Evolutionary conservation across 2,329 filamentous ascomycete genomes (phyloP).

Genomic region (Fusarium siculi): DNA sequence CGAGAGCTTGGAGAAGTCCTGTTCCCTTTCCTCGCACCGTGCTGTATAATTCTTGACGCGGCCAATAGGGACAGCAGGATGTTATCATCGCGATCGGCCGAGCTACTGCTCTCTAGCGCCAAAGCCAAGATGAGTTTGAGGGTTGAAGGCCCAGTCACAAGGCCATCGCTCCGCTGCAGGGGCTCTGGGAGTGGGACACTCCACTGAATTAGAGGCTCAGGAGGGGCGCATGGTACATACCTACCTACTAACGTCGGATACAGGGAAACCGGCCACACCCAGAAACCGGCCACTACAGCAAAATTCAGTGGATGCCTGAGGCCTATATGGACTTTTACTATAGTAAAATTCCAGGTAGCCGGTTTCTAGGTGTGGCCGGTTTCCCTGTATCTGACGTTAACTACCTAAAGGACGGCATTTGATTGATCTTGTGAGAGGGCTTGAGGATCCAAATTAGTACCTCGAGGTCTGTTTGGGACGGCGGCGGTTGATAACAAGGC

Average conservation of each 20-base stretch:
- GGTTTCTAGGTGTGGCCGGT: no score
- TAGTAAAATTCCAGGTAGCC: no score
- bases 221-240: background rate
- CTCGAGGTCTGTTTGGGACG: background rate
- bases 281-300: no score
- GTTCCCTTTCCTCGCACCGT: background rate
- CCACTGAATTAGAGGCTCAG: slow-evolving; percentile 8
- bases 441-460: background rate
- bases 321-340: no score
- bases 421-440: background rate
- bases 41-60: background rate
- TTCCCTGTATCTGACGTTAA: no score
- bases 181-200: slow-evolving; percentile 3
- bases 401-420: slow-evolving; percentile 17
- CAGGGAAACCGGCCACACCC: no score
- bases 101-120: slow-evolving; percentile 41
- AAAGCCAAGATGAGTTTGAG: slow-evolving; percentile 39
- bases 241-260: no score
- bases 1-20: background rate
- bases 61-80: slow-evolving; percentile 14
- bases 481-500: background rate
- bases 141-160: slow-evolving; percentile 20
- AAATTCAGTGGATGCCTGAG: no score
- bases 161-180: slow-evolving; percentile 8
- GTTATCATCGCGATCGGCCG: slow-evolving; percentile 35